Evolutionary conservation across 2,329 filamentous ascomycete genomes (phyloP), one percentile per base, ranked within the genome.

Genomic region (Mycosphaerella sp.): DNA sequence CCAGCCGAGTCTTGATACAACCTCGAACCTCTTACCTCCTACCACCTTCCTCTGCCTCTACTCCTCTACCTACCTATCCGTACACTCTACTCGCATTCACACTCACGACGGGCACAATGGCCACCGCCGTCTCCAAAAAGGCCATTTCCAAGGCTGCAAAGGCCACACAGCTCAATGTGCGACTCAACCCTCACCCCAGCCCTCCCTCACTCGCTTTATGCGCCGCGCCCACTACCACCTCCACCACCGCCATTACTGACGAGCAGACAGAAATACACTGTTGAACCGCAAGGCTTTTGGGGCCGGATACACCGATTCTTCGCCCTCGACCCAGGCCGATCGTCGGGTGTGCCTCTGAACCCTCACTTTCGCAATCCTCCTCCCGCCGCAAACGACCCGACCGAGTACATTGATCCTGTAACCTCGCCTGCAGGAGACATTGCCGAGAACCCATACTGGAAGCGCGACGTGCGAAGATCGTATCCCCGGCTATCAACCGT

Each of bases 381-480:
- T 47, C 93, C 87, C 8, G 89, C 87, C 61, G 78, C 76, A 62
- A 76, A 82, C 66, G 84, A 89, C 66, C 87, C 89, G 36, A 74
- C 80, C 54, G 72, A 72, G 56, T 93, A 92, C 76, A 82, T 87
- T 70, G 89, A 95, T 70, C 87, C 88, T 21, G 86, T 92, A 56
- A 95, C 89, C 11, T 56, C 86, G 0, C 89, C 89, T n/a, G 87
- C 89, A 2, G 88, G 80, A 62, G 89, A 95, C 70, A 84, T 95
- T 65, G 89, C 89, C 66, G 88, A 92, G 72, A 95, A 95, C 75
- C 83, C 89, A 38, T 95, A 96, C 78, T 98, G 90, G 89, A 95
- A 95, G 80, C 90, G 93, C 67, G 93, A 98, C 69, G 73, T 77
- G 58, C 87, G 93, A 65, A 82, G 93, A 66, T 80, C 79, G 66